phyloP scores from a whole-genome alignment of 2,329 filamentous ascomycete species.

The Fusarium solani-melongenae region DNA sequence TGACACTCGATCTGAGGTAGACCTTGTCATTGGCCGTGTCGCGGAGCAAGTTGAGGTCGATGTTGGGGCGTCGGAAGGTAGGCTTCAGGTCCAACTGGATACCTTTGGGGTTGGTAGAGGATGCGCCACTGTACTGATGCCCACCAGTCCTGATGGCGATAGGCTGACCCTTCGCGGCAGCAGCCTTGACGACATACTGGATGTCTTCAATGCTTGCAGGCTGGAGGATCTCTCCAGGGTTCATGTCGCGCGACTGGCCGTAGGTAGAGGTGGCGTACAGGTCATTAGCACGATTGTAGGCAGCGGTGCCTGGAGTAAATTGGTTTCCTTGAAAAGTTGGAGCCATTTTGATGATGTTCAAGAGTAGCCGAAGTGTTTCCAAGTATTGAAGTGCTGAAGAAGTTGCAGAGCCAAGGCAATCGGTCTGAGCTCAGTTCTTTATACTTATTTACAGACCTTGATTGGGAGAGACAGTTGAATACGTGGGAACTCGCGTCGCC shows the following conservation, averaged over 20 bases:
- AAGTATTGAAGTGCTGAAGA: neutral
- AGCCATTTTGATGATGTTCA: neutral
- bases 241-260: conserved; percentile 53
- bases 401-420: neutral
- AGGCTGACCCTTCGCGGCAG: conserved; percentile 49
- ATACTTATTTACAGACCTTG: neutral
- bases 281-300: conserved; percentile 22
- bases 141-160: conserved; percentile 60
- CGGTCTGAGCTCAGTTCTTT: neutral
- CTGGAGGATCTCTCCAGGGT: conserved; percentile 57
- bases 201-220: conserved; percentile 55
- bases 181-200: conserved; percentile 54
- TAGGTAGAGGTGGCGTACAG: conserved; percentile 59
- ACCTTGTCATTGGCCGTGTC: conserved; percentile 22
- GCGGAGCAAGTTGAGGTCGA: conserved; percentile 45
- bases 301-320: conserved; percentile 1
- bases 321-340: conserved; percentile 2
- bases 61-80: conserved; percentile 38
- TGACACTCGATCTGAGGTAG: conserved; percentile 50
- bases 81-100: conserved; percentile 57
- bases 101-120: conserved; percentile 55
- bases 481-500: neutral
- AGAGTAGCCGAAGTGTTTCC: neutral
- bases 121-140: conserved; percentile 63
- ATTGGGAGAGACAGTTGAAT: neutral